A percentile compares a stretch with the other conserved stretches of the same genome.
Conservation (phyloP, 2,329 filamentous ascomycete genomes). For the Botrytis cinerea region DNA sequence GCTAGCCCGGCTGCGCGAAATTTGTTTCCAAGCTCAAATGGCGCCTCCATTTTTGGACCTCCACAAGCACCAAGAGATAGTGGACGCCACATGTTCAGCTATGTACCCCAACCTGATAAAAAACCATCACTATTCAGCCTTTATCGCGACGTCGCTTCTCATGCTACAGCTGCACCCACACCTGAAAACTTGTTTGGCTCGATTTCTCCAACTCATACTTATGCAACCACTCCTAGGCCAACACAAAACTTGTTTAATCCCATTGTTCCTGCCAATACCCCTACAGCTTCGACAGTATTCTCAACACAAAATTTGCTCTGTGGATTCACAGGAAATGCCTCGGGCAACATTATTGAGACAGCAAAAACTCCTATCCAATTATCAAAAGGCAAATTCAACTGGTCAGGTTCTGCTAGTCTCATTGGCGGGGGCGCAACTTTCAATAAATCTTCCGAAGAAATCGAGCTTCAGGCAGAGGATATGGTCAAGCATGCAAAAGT, state of each 20-base stretch:
- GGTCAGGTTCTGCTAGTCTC: neutral
- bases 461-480: neutral
- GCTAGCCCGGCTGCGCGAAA: no score
- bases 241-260: neutral
- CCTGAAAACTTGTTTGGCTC: neutral
- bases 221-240: neutral
- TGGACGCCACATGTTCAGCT: neutral
- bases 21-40: neutral
- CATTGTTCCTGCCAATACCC: neutral
- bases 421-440: neutral
- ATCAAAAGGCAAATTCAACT: neutral
- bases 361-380: neutral
- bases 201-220: neutral
- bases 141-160: neutral
- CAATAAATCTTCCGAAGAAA: neutral
- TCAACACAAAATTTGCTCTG: neutral
- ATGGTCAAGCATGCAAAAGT: constrained; percentile 26
- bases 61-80: neutral
- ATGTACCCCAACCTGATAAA: neutral
- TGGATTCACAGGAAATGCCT: neutral
- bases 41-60: neutral
- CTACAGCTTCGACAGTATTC: neutral
- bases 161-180: neutral
- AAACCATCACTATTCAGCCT: neutral
- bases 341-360: neutral